Conservation (phyloP, 768 basidiomycete species). For the Melanogaster broomeanus region DNA sequence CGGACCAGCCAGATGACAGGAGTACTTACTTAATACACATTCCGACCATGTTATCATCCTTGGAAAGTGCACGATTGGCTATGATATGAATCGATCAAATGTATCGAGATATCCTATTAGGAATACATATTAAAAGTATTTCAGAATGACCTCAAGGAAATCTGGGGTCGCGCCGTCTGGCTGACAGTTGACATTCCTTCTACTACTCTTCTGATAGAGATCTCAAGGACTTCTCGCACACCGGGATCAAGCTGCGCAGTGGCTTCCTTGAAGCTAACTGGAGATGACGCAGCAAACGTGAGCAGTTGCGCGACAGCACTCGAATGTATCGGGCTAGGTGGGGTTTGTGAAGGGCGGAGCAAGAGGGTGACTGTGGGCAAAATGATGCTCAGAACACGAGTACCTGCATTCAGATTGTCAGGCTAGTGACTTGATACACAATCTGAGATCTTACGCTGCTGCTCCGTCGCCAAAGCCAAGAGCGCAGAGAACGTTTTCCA, state of each 20-base stretch:
- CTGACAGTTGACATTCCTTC: constrained; percentile 41
- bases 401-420: constrained; percentile 44
- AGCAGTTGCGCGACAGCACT: constrained; percentile 70
- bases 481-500: constrained; percentile 79
- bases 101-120: too few relatives aligned
- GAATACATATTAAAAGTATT: background rate
- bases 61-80: too few relatives aligned
- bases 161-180: constrained; percentile 66
- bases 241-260: constrained; percentile 63
- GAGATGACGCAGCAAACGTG: constrained; percentile 67
- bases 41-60: too few relatives aligned
- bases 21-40: too few relatives aligned
- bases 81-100: too few relatives aligned
- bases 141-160: constrained; percentile 73
- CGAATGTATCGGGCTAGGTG: constrained; percentile 48
- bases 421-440: background rate
- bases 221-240: constrained; percentile 66
- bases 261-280: constrained; percentile 83
- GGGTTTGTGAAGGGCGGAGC: constrained; percentile 51
- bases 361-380: constrained; percentile 76
- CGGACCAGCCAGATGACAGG: constrained; percentile 52
- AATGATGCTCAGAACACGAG: constrained; percentile 66
- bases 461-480: constrained; percentile 54
- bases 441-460: constrained; percentile 53
- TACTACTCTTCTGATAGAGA: constrained; percentile 75